Conservation (phyloP, 2,329 filamentous ascomycete species). For the Neonectria coccinea region DNA sequence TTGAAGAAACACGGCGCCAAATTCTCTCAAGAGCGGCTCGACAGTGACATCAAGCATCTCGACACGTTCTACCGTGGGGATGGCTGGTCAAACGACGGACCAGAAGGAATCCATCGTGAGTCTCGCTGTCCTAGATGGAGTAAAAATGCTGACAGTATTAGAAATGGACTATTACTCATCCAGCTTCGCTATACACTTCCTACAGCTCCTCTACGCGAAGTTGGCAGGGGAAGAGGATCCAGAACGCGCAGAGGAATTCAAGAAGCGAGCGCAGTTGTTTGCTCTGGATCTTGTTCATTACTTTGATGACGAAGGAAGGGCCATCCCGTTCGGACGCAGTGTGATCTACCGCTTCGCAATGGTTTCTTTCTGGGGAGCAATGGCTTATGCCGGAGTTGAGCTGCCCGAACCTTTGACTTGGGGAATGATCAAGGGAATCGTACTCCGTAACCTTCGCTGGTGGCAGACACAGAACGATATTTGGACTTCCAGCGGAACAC, state of each 20-base stretch:
- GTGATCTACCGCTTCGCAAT: slow-evolving; percentile 87
- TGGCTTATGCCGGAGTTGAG: slow-evolving; percentile 81
- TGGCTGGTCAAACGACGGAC: slow-evolving; percentile 86
- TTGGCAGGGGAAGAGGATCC: slow-evolving; percentile 76
- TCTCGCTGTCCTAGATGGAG: not conserved
- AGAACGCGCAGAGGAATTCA: slow-evolving; percentile 75
- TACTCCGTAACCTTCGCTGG: slow-evolving; percentile 80
- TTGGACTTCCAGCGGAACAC: slow-evolving; percentile 79
- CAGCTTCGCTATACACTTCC: slow-evolving; percentile 83
- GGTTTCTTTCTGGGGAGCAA: slow-evolving; percentile 84
- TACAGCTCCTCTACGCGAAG: slow-evolving; percentile 82
- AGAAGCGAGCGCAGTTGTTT: slow-evolving; percentile 72
- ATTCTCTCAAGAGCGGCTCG: slow-evolving; percentile 76
- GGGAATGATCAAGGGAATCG: slow-evolving; percentile 82
- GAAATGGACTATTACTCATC: slow-evolving; percentile 89
- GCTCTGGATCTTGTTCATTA: slow-evolving; percentile 81
- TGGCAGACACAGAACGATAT: slow-evolving; percentile 82
- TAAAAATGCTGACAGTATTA: slow-evolving; percentile 40
- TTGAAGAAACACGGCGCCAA: slow-evolving; percentile 79
- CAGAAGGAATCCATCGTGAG: slow-evolving; percentile 77
- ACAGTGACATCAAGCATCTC: slow-evolving; percentile 81
- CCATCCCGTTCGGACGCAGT: slow-evolving; percentile 82
- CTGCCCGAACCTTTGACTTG: slow-evolving; percentile 78
- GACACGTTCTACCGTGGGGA: slow-evolving; percentile 85
- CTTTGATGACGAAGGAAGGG: slow-evolving; percentile 77